These are phyloP conservation scores for Miscanthus lutarioriparius DNA, from an alignment of 176 grass and related monocot species.

Conservation along the genomic window DNA sequence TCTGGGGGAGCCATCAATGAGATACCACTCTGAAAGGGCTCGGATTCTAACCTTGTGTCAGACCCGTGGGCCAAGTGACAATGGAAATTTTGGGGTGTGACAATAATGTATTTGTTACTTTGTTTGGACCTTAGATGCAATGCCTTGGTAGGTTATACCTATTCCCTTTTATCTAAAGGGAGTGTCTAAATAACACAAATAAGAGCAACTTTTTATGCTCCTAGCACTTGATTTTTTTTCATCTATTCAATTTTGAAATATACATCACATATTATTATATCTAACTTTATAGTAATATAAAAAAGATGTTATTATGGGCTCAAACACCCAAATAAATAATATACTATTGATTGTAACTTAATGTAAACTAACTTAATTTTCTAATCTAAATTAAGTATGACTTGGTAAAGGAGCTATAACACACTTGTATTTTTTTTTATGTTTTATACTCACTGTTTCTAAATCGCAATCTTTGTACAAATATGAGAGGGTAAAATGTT, in stretches of 20 bases:
- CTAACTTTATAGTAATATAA: no score
- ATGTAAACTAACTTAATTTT: background rate
- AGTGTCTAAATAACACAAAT: background rate
- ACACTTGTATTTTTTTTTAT: background rate
- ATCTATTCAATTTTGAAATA: no score
- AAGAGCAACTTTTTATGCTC: background rate
- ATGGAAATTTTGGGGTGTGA: no score
- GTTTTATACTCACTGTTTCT: background rate
- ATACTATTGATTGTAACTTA: no score
- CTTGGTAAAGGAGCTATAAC: background rate
- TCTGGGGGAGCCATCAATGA: no score
- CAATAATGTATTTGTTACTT: no score
- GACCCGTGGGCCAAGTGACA: no score
- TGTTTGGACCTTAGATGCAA: background rate
- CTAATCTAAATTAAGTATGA: background rate
- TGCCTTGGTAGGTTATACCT: background rate
- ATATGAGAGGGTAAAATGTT: background rate
- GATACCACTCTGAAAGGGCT: no score
- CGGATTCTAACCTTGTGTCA: no score
- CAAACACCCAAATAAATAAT: no score
- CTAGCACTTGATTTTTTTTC: background rate
- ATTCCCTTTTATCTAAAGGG: background rate
- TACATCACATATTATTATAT: no score
- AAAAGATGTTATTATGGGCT: no score
- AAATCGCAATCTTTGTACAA: background rate